Evolutionary conservation across 139 green algal genomes (phyloP), one percentile per base, ranked within the genome.

Genomic region (Chlorella vulgaris): DNA sequence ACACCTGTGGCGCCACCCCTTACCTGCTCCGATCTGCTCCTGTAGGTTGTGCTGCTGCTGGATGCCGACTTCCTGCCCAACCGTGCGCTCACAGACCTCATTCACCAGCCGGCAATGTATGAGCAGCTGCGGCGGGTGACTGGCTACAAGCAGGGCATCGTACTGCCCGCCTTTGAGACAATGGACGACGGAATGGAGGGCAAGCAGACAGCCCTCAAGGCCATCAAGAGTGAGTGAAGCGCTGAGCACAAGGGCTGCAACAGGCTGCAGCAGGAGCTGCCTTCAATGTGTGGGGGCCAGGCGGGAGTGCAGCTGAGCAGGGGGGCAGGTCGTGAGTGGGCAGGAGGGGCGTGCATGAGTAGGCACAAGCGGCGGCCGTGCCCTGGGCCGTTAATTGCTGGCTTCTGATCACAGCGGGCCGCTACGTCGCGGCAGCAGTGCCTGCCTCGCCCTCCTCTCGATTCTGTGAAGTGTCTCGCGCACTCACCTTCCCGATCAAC

Each of bases 51-150:
- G 50, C 53, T 89, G 62, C 69, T 88, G 26, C 61, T 89, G 33
- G 85, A 89, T 58, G 83, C 70, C 65, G 85, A 89, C 71, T 82
- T 89, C 43, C 50, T 88, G 68, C 81, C 82, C 31, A 70, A 74
- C 67, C 22, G 68, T 24, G 33, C 77, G 21, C 69, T 88, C 42
- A 58, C 51, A 10, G 61, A 88, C 3, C 47, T 86, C 18, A 55
- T 87, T 42, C 31, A 77, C 31, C n/a, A 80, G 21, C 51, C 53
- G 7, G 10, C 26, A 26, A 60, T 38, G 29, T 80, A 69, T 42
- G 81, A 84, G n/a, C 50, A 61, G 38, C 53, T 87, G 60, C 62
- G 55, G 29, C 58, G 69, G 29, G 69, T 61, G 55, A 78, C 81
- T 4, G 43, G 51, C 55, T 61, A 79, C 58, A 31, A 61, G 36